phyloP scores from a whole-genome alignment of 345 rosid genomes.

The Salix purpurea region DNA sequence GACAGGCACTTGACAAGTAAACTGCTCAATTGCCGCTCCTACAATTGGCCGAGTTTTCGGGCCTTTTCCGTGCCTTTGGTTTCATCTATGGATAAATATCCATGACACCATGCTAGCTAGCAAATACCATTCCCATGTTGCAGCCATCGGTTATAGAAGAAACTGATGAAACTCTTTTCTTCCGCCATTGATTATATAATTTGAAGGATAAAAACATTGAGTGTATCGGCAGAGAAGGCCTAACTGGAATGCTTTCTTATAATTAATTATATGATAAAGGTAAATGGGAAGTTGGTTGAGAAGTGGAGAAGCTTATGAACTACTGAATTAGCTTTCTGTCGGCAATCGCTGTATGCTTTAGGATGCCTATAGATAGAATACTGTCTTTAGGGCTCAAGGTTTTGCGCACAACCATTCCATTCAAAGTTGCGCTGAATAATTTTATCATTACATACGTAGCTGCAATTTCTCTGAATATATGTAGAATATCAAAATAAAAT shows the following conservation, averaged over 20 bases:
- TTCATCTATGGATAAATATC: conserved; percentile 70
- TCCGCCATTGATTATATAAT: conserved; percentile 17
- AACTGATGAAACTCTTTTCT: neutral
- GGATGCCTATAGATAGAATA: neutral
- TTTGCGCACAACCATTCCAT: neutral
- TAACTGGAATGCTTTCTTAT: conserved; percentile 14
- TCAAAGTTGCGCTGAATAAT: neutral
- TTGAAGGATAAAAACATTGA: neutral
- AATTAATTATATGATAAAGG: neutral
- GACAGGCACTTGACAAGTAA: conserved; percentile 61
- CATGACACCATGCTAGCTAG: conserved; percentile 50
- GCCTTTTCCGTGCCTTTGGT: conserved; percentile 61
- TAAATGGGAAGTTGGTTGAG: conserved; percentile 19
- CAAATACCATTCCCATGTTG: conserved; percentile 36
- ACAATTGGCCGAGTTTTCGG: conserved; percentile 94
- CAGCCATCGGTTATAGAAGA: conserved; percentile 19
- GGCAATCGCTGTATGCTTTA: conserved; percentile 36
- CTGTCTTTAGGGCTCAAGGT: neutral
- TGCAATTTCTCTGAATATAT: neutral
- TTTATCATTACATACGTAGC: neutral
- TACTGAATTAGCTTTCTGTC: conserved; percentile 21
- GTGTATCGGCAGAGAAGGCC: neutral
- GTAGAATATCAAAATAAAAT: neutral
- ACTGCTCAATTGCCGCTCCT: conserved; percentile 85
- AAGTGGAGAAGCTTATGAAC: conserved; percentile 15